phyloP scores from a whole-genome alignment of 495 filamentous ascomycete genomes.

The Trichoderma reesei region DNA sequence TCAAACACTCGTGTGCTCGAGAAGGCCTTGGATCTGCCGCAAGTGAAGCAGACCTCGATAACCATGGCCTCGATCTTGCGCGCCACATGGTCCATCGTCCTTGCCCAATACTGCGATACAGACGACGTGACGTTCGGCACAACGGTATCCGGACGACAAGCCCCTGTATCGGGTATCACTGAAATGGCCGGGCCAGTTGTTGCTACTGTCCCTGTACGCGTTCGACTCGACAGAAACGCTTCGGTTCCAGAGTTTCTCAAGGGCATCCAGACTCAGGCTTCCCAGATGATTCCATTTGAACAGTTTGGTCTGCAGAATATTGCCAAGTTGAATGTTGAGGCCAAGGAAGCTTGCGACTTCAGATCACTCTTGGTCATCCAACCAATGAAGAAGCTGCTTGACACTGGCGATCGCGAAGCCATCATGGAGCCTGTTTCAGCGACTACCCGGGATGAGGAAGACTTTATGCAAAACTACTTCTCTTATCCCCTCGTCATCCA shows the following conservation, averaged over 20 bases:
- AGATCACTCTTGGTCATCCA: not conserved
- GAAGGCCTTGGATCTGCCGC: not conserved
- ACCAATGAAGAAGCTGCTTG: not conserved
- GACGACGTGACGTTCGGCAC: conserved; percentile 40
- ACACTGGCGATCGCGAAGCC: not conserved
- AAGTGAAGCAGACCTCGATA: conserved; percentile 18
- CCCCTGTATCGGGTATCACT: conserved; percentile 34
- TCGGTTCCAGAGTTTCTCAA: conserved; percentile 15
- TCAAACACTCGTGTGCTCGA: not conserved
- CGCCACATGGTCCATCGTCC: conserved; percentile 34
- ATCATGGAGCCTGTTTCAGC: not conserved
- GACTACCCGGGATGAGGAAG: not conserved
- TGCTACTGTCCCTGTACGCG: conserved; percentile 47
- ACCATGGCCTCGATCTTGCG: conserved; percentile 36
- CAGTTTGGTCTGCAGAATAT: conserved; percentile 39
- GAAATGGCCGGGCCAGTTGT: conserved; percentile 45
- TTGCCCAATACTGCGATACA: conserved; percentile 27
- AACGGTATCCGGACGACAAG: conserved; percentile 37
- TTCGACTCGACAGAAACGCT: conserved; percentile 13
- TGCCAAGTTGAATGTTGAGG: not conserved
- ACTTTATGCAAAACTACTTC: conserved; percentile 5
- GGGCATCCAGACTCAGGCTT: conserved; percentile 24
- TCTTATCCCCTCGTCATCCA: conserved; percentile 8
- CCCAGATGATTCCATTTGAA: conserved; percentile 32
- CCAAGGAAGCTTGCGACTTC: conserved; percentile 11